Conservation (phyloP, 441 rosid genomes). For the Hypseocharis bilobata region DNA sequence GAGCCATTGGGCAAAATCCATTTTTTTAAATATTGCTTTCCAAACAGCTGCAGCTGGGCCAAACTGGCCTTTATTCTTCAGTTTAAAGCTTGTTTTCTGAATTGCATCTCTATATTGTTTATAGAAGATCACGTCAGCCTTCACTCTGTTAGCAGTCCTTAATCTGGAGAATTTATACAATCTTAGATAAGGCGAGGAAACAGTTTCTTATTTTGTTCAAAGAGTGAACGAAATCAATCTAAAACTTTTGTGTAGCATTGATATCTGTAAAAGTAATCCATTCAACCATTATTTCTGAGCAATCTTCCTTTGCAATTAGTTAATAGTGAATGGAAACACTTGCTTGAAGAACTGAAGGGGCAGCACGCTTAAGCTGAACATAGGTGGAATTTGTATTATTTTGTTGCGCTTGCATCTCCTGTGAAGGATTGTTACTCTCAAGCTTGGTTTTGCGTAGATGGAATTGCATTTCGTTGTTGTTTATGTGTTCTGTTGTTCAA, state of each 20-base stretch:
- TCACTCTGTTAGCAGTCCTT: not conserved
- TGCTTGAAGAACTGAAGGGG: not conserved
- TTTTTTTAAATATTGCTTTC: too few species aligned
- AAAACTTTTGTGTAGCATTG: not conserved
- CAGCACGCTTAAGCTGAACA: not conserved
- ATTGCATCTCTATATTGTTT: not conserved
- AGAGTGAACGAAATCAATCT: not conserved
- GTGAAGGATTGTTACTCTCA: not conserved
- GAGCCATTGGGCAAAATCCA: too few species aligned
- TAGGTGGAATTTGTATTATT: not conserved
- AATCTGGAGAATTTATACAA: not conserved
- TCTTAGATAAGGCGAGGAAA: not conserved
- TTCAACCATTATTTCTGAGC: not conserved
- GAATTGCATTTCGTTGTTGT: not conserved
- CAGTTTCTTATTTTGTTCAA: not conserved
- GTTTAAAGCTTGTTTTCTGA: not conserved
- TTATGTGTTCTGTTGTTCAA: not conserved
- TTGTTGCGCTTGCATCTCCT: not conserved
- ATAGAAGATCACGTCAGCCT: not conserved
- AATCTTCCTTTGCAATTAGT: not conserved
- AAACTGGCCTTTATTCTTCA: too few species aligned
- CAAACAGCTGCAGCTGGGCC: too few species aligned
- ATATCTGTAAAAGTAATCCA: not conserved
- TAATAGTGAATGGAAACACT: not conserved
- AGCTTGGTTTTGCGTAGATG: not conserved